These are phyloP conservation scores for Backusella sp. DNA, from an alignment of 192 early-diverging fungal genomes.

Conservation along the genomic window DNA sequence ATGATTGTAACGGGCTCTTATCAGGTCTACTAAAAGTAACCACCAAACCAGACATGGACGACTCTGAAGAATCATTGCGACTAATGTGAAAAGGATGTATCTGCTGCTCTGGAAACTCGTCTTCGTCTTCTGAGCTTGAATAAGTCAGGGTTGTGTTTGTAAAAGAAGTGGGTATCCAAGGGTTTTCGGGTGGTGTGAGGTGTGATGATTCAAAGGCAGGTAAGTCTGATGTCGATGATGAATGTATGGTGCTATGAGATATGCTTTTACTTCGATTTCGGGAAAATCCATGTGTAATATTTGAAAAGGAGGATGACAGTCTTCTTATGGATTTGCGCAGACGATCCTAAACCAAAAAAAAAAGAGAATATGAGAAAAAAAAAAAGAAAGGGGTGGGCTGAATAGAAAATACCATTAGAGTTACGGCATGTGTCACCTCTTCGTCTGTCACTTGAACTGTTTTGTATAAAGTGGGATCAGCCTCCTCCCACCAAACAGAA, in stretches of 20 bases:
- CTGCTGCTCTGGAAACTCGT: background rate
- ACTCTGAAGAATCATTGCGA: background rate
- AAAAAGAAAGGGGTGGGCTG: background rate
- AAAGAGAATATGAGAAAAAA: background rate
- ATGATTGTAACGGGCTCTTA: background rate
- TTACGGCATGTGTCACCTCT: conserved; percentile 74
- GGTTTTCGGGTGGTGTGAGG: background rate
- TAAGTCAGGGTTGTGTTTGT: background rate
- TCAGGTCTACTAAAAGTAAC: background rate
- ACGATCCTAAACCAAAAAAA: background rate
- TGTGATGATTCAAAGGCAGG: background rate
- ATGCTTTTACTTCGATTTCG: background rate
- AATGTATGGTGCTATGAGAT: background rate
- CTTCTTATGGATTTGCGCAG: background rate
- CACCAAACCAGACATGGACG: conserved; percentile 1
- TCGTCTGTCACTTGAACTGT: conserved; percentile 83
- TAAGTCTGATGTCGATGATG: background rate
- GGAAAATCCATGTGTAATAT: background rate
- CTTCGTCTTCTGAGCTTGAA: background rate
- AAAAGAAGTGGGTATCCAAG: conserved; percentile 14
- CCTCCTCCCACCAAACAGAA: conserved; percentile 73
- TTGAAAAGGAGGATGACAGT: background rate
- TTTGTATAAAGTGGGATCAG: conserved; percentile 69
- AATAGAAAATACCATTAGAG: conserved; percentile 50
- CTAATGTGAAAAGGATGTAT: background rate